Evolutionary conservation across 306 rosid species (phyloP), one percentile per base, ranked within the genome.

Genomic region (Dalbergia cultrata): DNA sequence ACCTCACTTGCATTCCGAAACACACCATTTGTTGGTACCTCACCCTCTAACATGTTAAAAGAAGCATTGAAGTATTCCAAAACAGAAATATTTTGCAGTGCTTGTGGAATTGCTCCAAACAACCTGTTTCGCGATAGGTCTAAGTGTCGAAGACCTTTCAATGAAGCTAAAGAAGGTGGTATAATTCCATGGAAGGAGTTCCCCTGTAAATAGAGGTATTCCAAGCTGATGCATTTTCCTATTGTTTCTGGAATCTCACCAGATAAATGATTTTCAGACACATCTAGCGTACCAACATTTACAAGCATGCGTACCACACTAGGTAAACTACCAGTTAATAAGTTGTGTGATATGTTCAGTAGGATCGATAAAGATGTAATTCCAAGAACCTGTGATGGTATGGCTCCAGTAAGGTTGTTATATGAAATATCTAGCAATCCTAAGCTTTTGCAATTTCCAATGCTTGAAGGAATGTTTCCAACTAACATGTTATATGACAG

Each of bases 31-130:
- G 14, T 62, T 53, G 79, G 83, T 0, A 80, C 78, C 35, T 80
- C 73, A 22, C 83, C 83, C 8, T 61, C 77, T 49, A 80, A 21
- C 78, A 18, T 80, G 57, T 80, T 61, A 11, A 80, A 80, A 9
- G 78, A 80, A 13, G 11, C 72, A 62, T 80, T 80, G 26, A 80
- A 80, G 52, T 44, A 31, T 39, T 22, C 68, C 0, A 80, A n/a
- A 3, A 3, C 1, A 13, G 43, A 39, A 33, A 54, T 44, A 2
- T 52, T 31, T 3, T 80, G 74, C 1, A 80, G 0, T 26, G 8
- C 44, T 7, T 43, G 8, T 1, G 69, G 80, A 73, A 80, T 80
- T 43, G 80, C 2, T 43, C 84, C 84, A 6, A 52, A 73, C 35
- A 80, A 73, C 49, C 7, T 50, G 16, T 73, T 80, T 41, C 49